A percentile compares a stretch with the other conserved stretches of the same genome.
These are phyloP conservation scores for Suillus discolor DNA, from an alignment of 768 basidiomycete genomes.

Conservation along the genomic window DNA sequence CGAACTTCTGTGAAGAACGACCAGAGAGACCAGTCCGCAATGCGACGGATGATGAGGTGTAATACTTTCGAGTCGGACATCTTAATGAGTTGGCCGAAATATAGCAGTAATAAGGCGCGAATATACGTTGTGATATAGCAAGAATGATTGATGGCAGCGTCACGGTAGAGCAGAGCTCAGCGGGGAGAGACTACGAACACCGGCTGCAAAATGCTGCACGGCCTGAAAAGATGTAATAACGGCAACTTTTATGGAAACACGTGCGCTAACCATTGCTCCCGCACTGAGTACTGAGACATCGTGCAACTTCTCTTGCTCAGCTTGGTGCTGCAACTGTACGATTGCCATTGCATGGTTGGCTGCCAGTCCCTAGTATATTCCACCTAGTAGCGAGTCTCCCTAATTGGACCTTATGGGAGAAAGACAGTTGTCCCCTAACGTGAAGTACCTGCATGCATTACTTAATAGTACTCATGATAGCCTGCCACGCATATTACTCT, in stretches of 20 bases:
- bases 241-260: not conserved
- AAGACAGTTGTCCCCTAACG: not conserved
- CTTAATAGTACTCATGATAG: no score
- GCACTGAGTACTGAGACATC: no score
- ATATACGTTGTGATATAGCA: not conserved
- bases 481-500: not conserved
- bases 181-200: not conserved
- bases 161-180: constrained; percentile 1
- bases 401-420: not conserved
- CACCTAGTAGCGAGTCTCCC: not conserved
- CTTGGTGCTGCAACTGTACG: not conserved
- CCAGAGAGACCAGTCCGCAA: constrained; percentile 74
- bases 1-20: constrained; percentile 90
- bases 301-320: not conserved
- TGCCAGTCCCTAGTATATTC: not conserved
- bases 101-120: not conserved
- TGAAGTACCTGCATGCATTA: not conserved
- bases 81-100: not conserved
- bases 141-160: not conserved
- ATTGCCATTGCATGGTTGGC: not conserved
- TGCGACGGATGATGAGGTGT: constrained; percentile 70
- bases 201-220: not conserved
- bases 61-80: constrained; percentile 44
- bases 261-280: constrained; percentile 3
- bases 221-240: not conserved